Base-by-base conservation (phyloP, 2,329 filamentous ascomycete species). In the Monosporascus sp. region DNA sequence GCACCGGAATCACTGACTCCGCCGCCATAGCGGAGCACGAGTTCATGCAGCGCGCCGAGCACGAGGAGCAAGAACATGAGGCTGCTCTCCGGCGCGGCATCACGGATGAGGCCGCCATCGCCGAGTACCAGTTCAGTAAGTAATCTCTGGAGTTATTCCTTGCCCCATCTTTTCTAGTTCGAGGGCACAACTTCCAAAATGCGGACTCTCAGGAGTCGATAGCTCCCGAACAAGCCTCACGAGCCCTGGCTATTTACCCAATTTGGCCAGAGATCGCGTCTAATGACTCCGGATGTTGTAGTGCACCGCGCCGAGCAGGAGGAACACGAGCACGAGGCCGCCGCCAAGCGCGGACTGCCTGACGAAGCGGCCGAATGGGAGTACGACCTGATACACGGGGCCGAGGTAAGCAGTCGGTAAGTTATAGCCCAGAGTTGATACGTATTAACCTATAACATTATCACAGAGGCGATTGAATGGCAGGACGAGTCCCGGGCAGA, bases 281-380 rank as follows among this genome's bases (percentile, higher is more conserved):
- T 27, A 8, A 6, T 27, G 25, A 27, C 25, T 27, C 25, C 2
- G 25, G 25, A 27, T 27, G 25, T 27, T 27, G 7, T 27, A 27
- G 25, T 66, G n/a, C 64, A 65, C 44, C 64, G 65, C 54, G 64
- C 63, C 48, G 64, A 66, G 49, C 63, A 65, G 50, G 64, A 66
- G 51, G 63, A 66, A 43, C 63, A 65, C 48, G 64, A 66, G 56
- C 56, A 65, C 38, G 63, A 65, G 50, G 63, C 64, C 6, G 62
- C 62, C 18, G 31, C 50, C 46, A 64, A 60, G 52, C 62, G 63
- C n/a, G 64, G 64, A 2, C 51, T 66, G 8, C 49, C 64, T 7
- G 62, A 66, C 49, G 50, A 56, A 31, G 63, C 63, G 7, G 62
- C 60, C 25, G 59, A 65, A 52, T 63, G 63, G 35, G 64, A 66